These are phyloP conservation scores for Kernera saxatilis DNA, from an alignment of 345 rosid species.

Conservation along the genomic window DNA sequence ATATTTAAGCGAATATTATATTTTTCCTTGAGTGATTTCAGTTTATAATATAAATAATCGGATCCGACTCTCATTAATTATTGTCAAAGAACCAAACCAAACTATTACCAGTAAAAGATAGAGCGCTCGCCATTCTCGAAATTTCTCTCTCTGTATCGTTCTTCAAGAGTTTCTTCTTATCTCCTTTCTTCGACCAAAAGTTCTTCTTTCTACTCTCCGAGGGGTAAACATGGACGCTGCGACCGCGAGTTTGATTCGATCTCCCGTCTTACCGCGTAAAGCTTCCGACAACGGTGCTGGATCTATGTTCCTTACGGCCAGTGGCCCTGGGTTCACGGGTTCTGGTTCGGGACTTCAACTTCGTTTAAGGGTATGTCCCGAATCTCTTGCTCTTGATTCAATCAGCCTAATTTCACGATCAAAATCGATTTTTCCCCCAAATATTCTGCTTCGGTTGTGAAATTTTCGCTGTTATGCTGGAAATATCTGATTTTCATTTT, in stretches of 20 bases:
- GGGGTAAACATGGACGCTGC: constrained; percentile 41
- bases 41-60: constrained; percentile 16
- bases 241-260: constrained; percentile 33
- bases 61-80: background rate
- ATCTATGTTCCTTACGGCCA: constrained; percentile 37
- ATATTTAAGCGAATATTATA: background rate
- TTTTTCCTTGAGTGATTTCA: background rate
- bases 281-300: constrained; percentile 31
- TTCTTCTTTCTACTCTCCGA: background rate
- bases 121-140: background rate
- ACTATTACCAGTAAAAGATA: background rate
- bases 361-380: constrained; percentile 31
- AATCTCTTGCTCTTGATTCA: background rate
- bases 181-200: constrained; percentile 10
- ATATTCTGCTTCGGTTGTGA: background rate
- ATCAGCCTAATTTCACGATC: background rate
- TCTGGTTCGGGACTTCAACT: constrained; percentile 11
- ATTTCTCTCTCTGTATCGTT: background rate
- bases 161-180: constrained; percentile 6
- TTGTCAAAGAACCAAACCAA: constrained; percentile 10
- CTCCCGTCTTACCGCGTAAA: constrained; percentile 26
- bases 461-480: too few relatives aligned
- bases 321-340: constrained; percentile 32
- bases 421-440: background rate
- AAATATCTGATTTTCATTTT: too few relatives aligned